These are phyloP conservation scores for Capronia americana DNA, from an alignment of 2,329 filamentous ascomycete species.

Conservation along the genomic window DNA sequence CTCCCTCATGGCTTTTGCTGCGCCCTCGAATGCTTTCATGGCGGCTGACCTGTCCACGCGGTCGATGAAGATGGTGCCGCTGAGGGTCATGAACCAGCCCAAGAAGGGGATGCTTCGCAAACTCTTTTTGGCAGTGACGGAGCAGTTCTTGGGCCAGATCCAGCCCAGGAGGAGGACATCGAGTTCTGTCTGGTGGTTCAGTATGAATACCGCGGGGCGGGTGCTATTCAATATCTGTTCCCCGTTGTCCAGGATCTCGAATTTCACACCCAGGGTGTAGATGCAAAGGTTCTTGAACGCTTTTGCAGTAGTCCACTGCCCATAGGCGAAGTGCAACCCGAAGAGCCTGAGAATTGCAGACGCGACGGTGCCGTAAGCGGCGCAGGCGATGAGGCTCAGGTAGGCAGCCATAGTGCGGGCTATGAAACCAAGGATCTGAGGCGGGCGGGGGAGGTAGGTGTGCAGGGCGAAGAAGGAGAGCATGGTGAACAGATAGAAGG, in stretches of 20 bases:
- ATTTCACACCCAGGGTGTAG: constrained; percentile 75
- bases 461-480: constrained; percentile 59
- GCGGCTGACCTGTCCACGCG: constrained; percentile 83
- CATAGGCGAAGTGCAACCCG: constrained; percentile 71
- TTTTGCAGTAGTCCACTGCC: constrained; percentile 84
- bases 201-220: constrained; percentile 87
- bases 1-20: constrained; percentile 76
- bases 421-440: constrained; percentile 49
- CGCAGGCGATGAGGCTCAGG: constrained; percentile 54
- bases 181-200: constrained; percentile 95
- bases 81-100: constrained; percentile 92
- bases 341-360: constrained; percentile 73
- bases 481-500: constrained; percentile 68
- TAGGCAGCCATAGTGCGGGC: constrained; percentile 56
- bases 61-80: constrained; percentile 93
- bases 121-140: constrained; percentile 88
- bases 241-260: constrained; percentile 70
- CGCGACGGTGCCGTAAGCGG: constrained; percentile 76
- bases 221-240: constrained; percentile 66
- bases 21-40: constrained; percentile 81
- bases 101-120: constrained; percentile 81
- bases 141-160: constrained; percentile 90
- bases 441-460: constrained; percentile 47
- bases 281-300: constrained; percentile 82
- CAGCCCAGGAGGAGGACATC: constrained; percentile 89